phyloP scores from a whole-genome alignment of 495 filamentous ascomycete species.

The Schizothecium vesticola region DNA sequence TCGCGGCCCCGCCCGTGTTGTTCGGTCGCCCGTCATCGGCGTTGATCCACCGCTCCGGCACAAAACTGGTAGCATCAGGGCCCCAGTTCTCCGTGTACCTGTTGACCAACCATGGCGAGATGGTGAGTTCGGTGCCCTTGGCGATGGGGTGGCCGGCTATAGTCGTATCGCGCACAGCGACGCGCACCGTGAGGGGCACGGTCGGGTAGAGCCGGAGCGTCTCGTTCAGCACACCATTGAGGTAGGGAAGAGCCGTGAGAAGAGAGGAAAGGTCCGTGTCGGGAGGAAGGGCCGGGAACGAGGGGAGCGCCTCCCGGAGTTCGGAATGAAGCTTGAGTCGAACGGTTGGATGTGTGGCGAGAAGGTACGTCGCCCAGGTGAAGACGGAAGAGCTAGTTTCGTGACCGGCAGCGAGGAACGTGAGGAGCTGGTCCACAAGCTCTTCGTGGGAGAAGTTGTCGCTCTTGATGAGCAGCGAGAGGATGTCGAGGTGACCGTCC shows the following conservation, averaged over 20 bases:
- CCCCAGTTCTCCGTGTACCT: constrained; percentile 17
- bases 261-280: constrained; percentile 40
- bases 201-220: constrained; percentile 39
- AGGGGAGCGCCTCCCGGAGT: constrained; percentile 54
- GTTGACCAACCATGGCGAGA: constrained; percentile 14
- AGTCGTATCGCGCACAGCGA: constrained; percentile 36
- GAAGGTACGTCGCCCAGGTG: constrained; percentile 46
- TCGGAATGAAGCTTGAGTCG: constrained; percentile 44
- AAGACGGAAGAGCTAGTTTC: constrained; percentile 55
- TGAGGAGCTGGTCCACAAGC: constrained; percentile 84
- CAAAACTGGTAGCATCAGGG: constrained; percentile 7
- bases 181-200: constrained; percentile 55
- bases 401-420: constrained; percentile 75
- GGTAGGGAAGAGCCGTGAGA: constrained; percentile 48
- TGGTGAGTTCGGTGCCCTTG: constrained; percentile 16
- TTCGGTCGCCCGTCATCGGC: constrained; percentile 15
- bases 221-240: constrained; percentile 42
- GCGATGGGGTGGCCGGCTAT: constrained; percentile 10
- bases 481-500: constrained; percentile 59
- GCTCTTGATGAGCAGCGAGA: constrained; percentile 69
- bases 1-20: constrained; percentile 42
- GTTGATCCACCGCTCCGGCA: constrained; percentile 26
- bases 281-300: constrained; percentile 32
- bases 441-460: constrained; percentile 71
- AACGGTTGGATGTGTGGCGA: constrained; percentile 38